phyloP scores from a whole-genome alignment of 2,329 filamentous ascomycete genomes.

The Sporothrix dimorphospora region DNA sequence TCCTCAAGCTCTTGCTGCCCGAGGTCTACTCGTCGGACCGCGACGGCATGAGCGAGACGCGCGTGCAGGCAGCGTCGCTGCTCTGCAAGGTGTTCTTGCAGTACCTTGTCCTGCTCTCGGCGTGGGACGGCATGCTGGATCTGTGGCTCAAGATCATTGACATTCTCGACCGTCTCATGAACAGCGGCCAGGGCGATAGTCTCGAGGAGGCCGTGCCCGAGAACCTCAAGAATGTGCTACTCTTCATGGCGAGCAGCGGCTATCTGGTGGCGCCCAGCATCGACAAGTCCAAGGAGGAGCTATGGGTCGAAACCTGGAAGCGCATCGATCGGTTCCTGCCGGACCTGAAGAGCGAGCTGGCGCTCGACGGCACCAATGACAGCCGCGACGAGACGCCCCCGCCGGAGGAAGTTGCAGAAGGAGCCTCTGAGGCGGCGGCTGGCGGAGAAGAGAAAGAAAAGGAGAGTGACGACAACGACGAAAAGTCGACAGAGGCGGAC shows the following conservation, averaged over 20 bases:
- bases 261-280: conserved; percentile 73
- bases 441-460: not conserved
- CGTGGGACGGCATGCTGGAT: conserved; percentile 87
- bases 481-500: not conserved
- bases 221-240: conserved; percentile 90
- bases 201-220: conserved; percentile 94
- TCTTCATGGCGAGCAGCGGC: conserved; percentile 91
- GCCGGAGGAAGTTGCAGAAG: not conserved
- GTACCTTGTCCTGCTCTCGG: conserved; percentile 81
- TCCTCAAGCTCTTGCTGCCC: conserved; percentile 83
- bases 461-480: not conserved
- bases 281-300: conserved; percentile 57
- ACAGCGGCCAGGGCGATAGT: conserved; percentile 88
- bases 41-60: conserved; percentile 91
- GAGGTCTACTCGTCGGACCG: conserved; percentile 93
- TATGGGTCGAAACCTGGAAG: conserved; percentile 68
- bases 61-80: conserved; percentile 86
- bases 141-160: conserved; percentile 91
- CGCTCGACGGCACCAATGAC: conserved; percentile 48
- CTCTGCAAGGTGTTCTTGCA: conserved; percentile 95
- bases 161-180: conserved; percentile 95
- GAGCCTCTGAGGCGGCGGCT: not conserved
- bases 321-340: conserved; percentile 67
- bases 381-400: not conserved
- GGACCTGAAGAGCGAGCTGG: conserved; percentile 60